Evolutionary conservation across 179 eudicot species (phyloP), one percentile per base, ranked within the genome.

Genomic region (Silene vulgaris): DNA sequence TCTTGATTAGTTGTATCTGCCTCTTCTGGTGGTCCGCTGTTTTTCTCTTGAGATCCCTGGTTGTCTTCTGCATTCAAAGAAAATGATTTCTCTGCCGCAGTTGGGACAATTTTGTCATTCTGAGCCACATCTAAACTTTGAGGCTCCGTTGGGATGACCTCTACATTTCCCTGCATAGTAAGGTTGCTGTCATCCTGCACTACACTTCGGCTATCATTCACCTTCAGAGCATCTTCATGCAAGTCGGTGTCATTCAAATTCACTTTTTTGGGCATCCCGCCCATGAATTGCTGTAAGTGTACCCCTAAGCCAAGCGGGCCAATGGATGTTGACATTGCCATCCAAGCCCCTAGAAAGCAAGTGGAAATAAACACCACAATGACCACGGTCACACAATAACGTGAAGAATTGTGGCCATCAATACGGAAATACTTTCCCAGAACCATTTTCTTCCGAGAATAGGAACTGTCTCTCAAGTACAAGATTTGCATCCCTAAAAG

Each of bases 291-390:
- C 63, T 83, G 79, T 60, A 71, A 76, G 16, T 72, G 59, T 71
- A 80, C n/a, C 21, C 82, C 82, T 23, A 74, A 43, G 13, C 61
- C 78, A 35, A 60, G 65, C 30, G 84, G 74, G 28, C 77, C 76
- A 76, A 50, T 50, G 5, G 88, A 85, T 8, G 84, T 78, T 29
- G 85, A 77, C 79, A 80, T 63, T 69, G 79, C 67, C 88, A 85
- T 80, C 88, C 88, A 85, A 5, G 84, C 85, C 69, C 79, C 86
- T 64, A 85, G 2, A 56, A 85, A 69, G 80, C 88, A 85, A 19
- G 79, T 74, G 54, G 80, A 73, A 70, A 82, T 82, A 29, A 85
- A 75, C 82, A 79, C 78, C 69, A 74, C 75, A 35, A 82, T 59
- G 52, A 67, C 78, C 8, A 72, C 45, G 61, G 75, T 67, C 71